Evolutionary conservation across 257 asterid species (phyloP).

Genomic region (Paulownia fortunei): DNA sequence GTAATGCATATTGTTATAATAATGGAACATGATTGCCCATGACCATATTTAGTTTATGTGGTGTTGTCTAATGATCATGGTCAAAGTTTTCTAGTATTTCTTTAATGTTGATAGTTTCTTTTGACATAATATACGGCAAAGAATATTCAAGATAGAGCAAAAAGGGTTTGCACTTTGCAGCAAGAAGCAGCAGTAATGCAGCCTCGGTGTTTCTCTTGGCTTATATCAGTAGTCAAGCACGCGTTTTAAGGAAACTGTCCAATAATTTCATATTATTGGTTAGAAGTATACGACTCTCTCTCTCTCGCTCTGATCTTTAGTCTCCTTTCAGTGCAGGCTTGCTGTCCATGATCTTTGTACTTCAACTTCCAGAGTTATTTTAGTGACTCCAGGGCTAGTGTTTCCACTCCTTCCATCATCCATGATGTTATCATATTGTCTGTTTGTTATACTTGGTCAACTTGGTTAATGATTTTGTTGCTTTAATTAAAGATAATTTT

Average conservation of each 20-base stretch:
- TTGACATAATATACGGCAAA: neutral
- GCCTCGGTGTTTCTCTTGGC: neutral
- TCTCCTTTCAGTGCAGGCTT: neutral
- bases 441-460: neutral
- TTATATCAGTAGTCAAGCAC: slow-evolving; percentile 21
- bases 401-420: neutral
- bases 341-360: neutral
- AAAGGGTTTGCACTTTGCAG: neutral
- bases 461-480: neutral
- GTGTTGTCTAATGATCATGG: neutral
- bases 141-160: neutral
- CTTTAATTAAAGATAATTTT: neutral
- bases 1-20: neutral
- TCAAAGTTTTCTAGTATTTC: neutral
- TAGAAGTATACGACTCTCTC: neutral
- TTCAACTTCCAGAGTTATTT: neutral
- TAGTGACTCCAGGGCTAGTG: neutral
- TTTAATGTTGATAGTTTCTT: neutral
- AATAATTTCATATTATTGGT: slow-evolving; percentile 2
- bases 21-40: neutral
- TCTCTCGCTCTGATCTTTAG: neutral
- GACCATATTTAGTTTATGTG: neutral
- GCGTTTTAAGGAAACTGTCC: slow-evolving; percentile 17
- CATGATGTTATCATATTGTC: neutral
- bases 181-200: neutral